phyloP scores from a whole-genome alignment of 2,329 filamentous ascomycete genomes.

The Venturia oleaginea region DNA sequence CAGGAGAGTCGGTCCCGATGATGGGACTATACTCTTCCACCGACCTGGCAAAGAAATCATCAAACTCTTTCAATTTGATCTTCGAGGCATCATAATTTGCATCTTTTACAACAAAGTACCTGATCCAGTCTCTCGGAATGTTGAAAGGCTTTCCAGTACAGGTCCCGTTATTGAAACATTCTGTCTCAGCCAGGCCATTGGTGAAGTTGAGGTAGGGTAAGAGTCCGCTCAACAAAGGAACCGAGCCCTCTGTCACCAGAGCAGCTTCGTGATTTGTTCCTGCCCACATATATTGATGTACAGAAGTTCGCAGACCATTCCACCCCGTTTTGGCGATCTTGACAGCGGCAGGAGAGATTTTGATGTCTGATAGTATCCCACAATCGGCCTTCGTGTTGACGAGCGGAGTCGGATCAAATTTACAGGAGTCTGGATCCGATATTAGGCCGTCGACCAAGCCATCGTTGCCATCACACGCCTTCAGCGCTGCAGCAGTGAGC shows the following conservation, averaged over 20 bases:
- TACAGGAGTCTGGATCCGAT: constrained; percentile 18
- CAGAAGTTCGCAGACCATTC: not conserved
- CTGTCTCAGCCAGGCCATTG: not conserved
- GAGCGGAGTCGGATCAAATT: constrained; percentile 17
- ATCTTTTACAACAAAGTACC: constrained; percentile 11
- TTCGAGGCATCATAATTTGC: constrained; percentile 1
- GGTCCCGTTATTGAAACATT: constrained; percentile 3
- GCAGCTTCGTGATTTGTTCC: not conserved
- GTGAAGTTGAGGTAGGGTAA: not conserved
- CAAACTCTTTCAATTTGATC: constrained; percentile 13
- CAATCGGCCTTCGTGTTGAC: constrained; percentile 17
- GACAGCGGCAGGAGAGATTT: not conserved
- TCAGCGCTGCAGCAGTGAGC: constrained; percentile 17
- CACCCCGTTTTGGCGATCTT: constrained; percentile 9
- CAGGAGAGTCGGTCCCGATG: constrained; percentile 9
- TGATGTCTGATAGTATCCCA: not conserved
- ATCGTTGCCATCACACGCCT: constrained; percentile 22
- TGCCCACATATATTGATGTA: not conserved
- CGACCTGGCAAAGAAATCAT: not conserved
- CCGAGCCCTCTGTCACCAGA: not conserved
- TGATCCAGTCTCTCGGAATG: constrained; percentile 5
- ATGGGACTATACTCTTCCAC: constrained; percentile 8
- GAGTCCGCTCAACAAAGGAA: not conserved
- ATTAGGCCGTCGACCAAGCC: constrained; percentile 26
- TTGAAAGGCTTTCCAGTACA: constrained; percentile 6